Conservation (phyloP, 192 early-diverging fungal species). For the Backusella macrospora region DNA sequence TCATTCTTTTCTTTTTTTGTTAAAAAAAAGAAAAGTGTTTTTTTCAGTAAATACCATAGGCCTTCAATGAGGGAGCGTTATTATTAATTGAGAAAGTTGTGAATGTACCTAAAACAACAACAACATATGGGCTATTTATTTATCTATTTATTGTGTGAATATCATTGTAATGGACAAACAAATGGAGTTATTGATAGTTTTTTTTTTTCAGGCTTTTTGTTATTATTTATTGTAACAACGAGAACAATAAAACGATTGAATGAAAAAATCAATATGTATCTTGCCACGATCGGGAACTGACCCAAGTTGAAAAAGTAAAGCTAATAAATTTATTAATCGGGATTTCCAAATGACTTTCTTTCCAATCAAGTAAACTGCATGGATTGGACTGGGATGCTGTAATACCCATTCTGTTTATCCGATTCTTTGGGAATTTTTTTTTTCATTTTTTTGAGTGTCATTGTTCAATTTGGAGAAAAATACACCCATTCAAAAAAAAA, state of each 20-base stretch:
- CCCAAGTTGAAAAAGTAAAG: conserved; percentile 7
- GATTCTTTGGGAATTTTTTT: neutral
- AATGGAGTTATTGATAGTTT: neutral
- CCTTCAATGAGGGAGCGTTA: neutral
- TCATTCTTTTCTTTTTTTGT: neutral
- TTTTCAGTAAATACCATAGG: neutral
- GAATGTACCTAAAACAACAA: neutral
- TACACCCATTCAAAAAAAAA: no score
- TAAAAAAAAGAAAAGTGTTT: neutral
- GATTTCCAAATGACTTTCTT: conserved; percentile 9
- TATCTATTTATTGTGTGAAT: neutral
- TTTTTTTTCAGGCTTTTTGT: neutral
- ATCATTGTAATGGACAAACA: neutral
- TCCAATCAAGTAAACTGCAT: neutral
- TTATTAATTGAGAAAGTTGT: neutral
- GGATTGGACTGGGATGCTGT: neutral
- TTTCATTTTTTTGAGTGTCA: neutral
- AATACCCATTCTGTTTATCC: neutral
- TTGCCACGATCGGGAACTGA: neutral
- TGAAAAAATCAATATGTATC: neutral
- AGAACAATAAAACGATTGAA: neutral
- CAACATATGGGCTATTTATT: no score
- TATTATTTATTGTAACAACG: neutral
- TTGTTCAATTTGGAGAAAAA: neutral
- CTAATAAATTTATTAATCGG: neutral